Percentiles rank a stretch among this genome's conserved stretches.
These are phyloP conservation scores for Aphanomyces euteiches DNA, from an alignment of 352 stramenopile genomes.

Conservation along the genomic window DNA sequence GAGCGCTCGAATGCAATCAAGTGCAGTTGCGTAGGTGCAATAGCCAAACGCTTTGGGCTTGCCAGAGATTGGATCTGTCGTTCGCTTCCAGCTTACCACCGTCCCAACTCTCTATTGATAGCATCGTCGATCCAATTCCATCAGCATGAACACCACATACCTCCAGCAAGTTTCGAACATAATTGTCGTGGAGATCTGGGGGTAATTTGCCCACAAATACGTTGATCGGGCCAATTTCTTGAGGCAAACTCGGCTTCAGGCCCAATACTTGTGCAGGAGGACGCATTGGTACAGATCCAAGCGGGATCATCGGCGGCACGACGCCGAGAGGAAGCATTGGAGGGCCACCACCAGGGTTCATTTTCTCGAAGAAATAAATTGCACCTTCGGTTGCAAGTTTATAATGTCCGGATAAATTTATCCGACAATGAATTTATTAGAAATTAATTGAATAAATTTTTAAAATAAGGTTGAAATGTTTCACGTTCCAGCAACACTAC, in stretches of 20 bases:
- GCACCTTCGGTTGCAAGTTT: no score
- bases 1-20: slow-evolving; percentile 46
- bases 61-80: slow-evolving; percentile 40
- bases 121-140: not conserved
- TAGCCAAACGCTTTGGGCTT: slow-evolving; percentile 51
- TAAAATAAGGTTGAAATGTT: no score
- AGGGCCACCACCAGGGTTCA: slow-evolving; percentile 1
- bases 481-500: no score
- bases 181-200: slow-evolving; percentile 48
- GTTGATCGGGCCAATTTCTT: slow-evolving; percentile 38
- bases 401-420: slow-evolving; percentile 8
- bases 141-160: slow-evolving; percentile 23
- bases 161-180: slow-evolving; percentile 55
- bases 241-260: not conserved
- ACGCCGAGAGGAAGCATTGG: slow-evolving; percentile 3
- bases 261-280: not conserved
- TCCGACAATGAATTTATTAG: not conserved
- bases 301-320: slow-evolving; percentile 10
- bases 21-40: slow-evolving; percentile 38
- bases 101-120: slow-evolving; percentile 29
- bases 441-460: no score
- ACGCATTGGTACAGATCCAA: slow-evolving; percentile 1
- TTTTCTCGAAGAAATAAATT: not conserved
- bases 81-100: slow-evolving; percentile 49
- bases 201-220: slow-evolving; percentile 58